Conservation (phyloP, 805 yeast genomes). For the Wickerhamiella azyma region DNA sequence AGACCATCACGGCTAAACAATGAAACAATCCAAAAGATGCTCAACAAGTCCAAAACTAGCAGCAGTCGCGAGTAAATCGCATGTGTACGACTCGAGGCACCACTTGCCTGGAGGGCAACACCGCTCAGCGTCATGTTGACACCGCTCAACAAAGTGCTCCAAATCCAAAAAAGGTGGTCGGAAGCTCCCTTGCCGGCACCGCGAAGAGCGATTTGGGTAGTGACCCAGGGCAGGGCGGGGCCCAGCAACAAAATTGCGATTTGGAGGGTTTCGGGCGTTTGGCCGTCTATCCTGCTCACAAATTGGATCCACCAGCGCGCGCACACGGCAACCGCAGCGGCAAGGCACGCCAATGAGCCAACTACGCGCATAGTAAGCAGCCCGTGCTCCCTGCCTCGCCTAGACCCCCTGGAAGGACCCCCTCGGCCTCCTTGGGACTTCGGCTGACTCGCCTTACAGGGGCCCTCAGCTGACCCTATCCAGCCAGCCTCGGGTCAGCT, state of each 20-base stretch:
- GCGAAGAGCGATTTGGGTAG: neutral
- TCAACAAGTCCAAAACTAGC: conserved; percentile 1
- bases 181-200: neutral
- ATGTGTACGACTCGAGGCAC: conserved; percentile 3
- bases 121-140: conserved; percentile 6
- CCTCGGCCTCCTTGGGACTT: too few relatives aligned
- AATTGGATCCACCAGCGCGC: conserved; percentile 4
- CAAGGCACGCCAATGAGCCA: neutral
- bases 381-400: too few relatives aligned
- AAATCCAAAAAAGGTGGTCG: conserved; percentile 1
- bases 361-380: neutral
- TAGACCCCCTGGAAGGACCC: too few relatives aligned
- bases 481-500: too few relatives aligned
- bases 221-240: neutral
- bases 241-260: neutral
- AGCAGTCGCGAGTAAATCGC: conserved; percentile 2
- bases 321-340: conserved; percentile 2
- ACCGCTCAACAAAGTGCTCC: neutral
- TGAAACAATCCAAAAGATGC: neutral
- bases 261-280: neutral
- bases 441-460: too few relatives aligned
- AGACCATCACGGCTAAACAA: neutral
- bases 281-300: neutral
- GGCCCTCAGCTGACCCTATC: too few relatives aligned
- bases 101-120: neutral